phyloP scores from a whole-genome alignment of 2,329 filamentous ascomycete species.

The Ascochyta koolunga region DNA sequence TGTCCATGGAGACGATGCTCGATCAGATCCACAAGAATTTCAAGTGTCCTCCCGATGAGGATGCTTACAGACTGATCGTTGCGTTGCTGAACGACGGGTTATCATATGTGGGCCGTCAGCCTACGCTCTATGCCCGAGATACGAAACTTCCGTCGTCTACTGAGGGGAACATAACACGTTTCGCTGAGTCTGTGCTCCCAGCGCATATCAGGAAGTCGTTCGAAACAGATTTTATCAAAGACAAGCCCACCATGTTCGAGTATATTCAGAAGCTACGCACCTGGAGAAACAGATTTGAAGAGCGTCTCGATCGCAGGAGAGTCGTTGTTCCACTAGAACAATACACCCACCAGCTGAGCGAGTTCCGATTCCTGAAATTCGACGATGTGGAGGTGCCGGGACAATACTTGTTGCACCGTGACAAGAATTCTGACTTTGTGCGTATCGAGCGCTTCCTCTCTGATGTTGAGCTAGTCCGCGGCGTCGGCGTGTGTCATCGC shows the following conservation, averaged over 20 bases:
- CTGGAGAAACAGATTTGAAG: slow-evolving; percentile 98
- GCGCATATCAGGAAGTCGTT: slow-evolving; percentile 95
- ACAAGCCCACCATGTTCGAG: slow-evolving; percentile 96
- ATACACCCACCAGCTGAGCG: slow-evolving; percentile 89
- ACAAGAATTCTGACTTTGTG: slow-evolving; percentile 99
- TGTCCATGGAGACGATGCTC: slow-evolving; percentile 99
- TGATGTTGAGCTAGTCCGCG: slow-evolving; percentile 89
- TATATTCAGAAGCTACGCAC: slow-evolving; percentile 96
- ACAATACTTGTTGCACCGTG: slow-evolving; percentile 95
- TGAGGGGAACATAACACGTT: slow-evolving; percentile 94
- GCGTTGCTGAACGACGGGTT: slow-evolving; percentile 94
- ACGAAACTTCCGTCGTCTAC: slow-evolving; percentile 89
- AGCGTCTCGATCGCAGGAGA: slow-evolving; percentile 87
- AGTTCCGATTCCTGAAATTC: slow-evolving; percentile 97
- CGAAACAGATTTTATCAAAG: slow-evolving; percentile 92
- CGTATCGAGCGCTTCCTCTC: slow-evolving; percentile 96
- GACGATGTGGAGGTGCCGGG: slow-evolving; percentile 98
- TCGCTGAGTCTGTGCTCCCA: slow-evolving; percentile 94
- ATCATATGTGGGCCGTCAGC: slow-evolving; percentile 88
- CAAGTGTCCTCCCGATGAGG: slow-evolving; percentile 97
- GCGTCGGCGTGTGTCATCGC: slow-evolving; percentile 88
- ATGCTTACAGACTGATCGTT: slow-evolving; percentile 97
- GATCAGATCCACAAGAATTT: slow-evolving; percentile 99
- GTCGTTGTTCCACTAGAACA: slow-evolving; percentile 77
- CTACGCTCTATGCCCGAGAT: slow-evolving; percentile 83